Evolutionary conservation across 352 stramenopile species (phyloP).

Genomic region (Globisporangium splendens): DNA sequence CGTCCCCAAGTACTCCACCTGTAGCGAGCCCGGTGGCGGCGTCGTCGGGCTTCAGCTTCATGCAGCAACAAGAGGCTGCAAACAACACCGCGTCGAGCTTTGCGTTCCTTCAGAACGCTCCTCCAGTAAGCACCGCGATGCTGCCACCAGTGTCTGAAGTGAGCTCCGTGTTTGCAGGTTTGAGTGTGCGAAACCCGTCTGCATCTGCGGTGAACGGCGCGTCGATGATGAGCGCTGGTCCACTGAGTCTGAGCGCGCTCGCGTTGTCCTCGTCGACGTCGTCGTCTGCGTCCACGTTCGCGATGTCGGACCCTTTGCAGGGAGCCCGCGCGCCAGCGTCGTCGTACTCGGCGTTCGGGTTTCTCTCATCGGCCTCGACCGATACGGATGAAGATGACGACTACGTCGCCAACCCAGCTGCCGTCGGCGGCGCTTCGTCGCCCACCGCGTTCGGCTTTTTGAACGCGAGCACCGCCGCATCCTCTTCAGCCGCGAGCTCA

Average conservation of each 20-base stretch:
- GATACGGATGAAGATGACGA: conserved; percentile 2
- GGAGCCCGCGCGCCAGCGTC: conserved; percentile 14
- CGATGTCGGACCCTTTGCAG: conserved; percentile 4
- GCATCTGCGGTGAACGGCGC: conserved; percentile 23
- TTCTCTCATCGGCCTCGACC: conserved; percentile 29
- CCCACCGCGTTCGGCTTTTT: conserved; percentile 66
- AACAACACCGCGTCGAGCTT: conserved; percentile 26
- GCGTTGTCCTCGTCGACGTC: conserved; percentile 23
- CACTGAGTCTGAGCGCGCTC: conserved; percentile 45
- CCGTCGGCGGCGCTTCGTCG: conserved; percentile 23
- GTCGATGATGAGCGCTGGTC: conserved; percentile 34
- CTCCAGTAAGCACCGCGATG: conserved; percentile 7
- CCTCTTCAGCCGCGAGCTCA: conserved; percentile 15
- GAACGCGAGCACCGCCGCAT: conserved; percentile 28
- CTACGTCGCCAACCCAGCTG: conserved; percentile 6
- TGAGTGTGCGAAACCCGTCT: conserved; percentile 36
- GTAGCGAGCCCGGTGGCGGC: conserved; percentile 3
- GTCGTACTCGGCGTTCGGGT: conserved; percentile 45
- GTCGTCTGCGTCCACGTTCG: conserved; percentile 13
- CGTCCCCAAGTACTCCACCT: conserved; percentile 13
- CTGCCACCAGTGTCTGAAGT: conserved; percentile 11
- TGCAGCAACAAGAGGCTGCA: conserved; percentile 16
- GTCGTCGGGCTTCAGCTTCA: conserved; percentile 39
- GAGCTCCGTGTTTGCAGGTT: conserved; percentile 51
- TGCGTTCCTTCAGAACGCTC: conserved; percentile 20